These are phyloP conservation scores for Avena atlantica DNA, from an alignment of 176 grass and related monocot species.

Conservation along the genomic window DNA sequence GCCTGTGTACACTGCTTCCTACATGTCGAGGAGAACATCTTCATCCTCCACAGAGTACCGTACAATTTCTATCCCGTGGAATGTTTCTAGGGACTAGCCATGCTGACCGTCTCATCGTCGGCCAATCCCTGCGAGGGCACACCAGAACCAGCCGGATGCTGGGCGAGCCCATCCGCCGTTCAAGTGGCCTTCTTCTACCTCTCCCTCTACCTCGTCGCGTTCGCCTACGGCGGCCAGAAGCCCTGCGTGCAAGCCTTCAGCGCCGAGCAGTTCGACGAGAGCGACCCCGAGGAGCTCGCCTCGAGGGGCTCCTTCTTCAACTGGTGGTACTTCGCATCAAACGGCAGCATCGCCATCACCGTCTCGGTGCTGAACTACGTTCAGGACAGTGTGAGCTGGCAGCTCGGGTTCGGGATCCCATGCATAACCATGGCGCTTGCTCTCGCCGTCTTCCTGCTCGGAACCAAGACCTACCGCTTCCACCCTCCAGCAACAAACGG, in stretches of 20 bases:
- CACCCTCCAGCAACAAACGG: neutral
- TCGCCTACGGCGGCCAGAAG: constrained; percentile 47
- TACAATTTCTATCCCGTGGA: neutral
- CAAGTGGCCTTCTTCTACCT: constrained; percentile 43
- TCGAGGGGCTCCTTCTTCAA: constrained; percentile 35
- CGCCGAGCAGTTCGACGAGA: constrained; percentile 40
- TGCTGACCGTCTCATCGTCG: constrained; percentile 51
- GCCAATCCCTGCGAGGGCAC: neutral
- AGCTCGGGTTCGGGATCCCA: constrained; percentile 47
- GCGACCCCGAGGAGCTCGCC: constrained; percentile 31
- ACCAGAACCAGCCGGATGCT: neutral
- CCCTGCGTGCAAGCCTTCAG: constrained; percentile 53
- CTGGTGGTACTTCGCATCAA: constrained; percentile 40
- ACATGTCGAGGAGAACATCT: too few relatives aligned
- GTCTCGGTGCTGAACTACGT: constrained; percentile 28
- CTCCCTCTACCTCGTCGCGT: constrained; percentile 46
- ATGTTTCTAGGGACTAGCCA: constrained; percentile 30
- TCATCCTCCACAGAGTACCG: neutral
- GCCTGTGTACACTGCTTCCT: too few relatives aligned
- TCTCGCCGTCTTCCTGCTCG: constrained; percentile 35
- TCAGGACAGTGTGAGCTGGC: constrained; percentile 42
- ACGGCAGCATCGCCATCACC: neutral
- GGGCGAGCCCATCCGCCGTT: neutral
- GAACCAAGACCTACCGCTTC: constrained; percentile 41
- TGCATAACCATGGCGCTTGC: constrained; percentile 31